Base-by-base conservation (phyloP, 257 asterid species). In the Capsicum chinense region DNA sequence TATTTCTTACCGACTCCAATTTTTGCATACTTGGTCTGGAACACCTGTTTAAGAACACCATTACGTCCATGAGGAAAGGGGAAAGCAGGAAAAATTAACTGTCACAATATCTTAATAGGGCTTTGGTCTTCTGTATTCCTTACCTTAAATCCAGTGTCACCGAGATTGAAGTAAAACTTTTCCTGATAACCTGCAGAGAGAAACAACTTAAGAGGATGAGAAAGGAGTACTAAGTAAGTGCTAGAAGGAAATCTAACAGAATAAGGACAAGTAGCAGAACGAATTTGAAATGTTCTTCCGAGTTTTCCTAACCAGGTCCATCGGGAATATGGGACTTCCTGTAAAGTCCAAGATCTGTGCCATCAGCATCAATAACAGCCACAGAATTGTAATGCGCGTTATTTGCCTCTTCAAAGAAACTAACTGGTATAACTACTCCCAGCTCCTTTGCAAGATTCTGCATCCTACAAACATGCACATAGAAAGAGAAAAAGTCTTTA, bases 71-170 rank as follows among this genome's bases (percentile, higher is more conserved):
- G 26, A 78, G 81, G 0, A 78, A 76, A 78, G 44, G 63, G 63
- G 81, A 9, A 78, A 78, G 48, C 15, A 54, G 48, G 21, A 26
- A 52, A 78, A 78, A 5, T 14, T 54, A 16, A 54, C 64, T 78
- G 2, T 54, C 81, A 4, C 48, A 74, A 21, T 12, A 26, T 26
- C 26, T 9, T 52, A 78, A 52, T 15, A 54, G 64, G 81, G 52
- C 48, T 78, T 78, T 48, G 52, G 64, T 47, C 57, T 47, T 26
- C 10, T 8, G 5, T 35, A 42, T 13, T 63, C 14, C 90, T 86
- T 83, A 93, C 99, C 98, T 97, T 97, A 83, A 97, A 97, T 78
- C 99, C 98, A 47, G 98, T 97, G 90, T 97, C 99, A 14, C 99
- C 98, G 10, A 97, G 98, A 89, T 97, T 97, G 86, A 97, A 97